phyloP scores from a whole-genome alignment of 257 asterid genomes.

The Solanum ossicruentum region DNA sequence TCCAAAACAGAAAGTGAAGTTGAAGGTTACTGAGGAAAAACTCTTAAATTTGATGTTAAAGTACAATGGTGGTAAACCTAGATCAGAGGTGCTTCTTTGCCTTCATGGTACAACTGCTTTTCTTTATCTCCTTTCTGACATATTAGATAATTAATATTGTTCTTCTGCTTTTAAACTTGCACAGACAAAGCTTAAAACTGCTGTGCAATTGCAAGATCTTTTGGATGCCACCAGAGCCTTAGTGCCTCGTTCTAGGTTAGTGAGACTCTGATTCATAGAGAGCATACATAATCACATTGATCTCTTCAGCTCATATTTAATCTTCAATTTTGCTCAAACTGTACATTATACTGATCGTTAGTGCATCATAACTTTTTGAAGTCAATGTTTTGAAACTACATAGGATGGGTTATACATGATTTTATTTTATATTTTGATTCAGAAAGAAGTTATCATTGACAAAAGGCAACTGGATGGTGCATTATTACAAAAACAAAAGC shows the following conservation, averaged over 20 bases:
- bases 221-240: conserved; percentile 88
- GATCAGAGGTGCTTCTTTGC: conserved; percentile 64
- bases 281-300: background rate
- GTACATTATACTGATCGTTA: background rate
- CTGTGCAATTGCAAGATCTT: conserved; percentile 95
- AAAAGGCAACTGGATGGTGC: background rate
- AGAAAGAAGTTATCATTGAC: background rate
- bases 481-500: background rate
- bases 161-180: conserved; percentile 10
- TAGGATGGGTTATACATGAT: background rate
- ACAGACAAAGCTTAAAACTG: conserved; percentile 94
- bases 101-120: conserved; percentile 2
- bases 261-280: background rate
- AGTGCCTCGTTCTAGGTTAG: conserved; percentile 79
- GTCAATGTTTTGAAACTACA: background rate
- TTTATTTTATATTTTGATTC: background rate
- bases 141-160: background rate
- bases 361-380: background rate
- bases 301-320: background rate
- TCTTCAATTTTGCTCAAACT: background rate
- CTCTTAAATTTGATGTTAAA: conserved; percentile 90
- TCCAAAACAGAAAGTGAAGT: conserved; percentile 97
- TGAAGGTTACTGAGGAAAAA: conserved; percentile 92
- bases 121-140: background rate
- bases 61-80: conserved; percentile 85